Conservation (phyloP, 495 filamentous ascomycete genomes). For the Xylaria acuta region DNA sequence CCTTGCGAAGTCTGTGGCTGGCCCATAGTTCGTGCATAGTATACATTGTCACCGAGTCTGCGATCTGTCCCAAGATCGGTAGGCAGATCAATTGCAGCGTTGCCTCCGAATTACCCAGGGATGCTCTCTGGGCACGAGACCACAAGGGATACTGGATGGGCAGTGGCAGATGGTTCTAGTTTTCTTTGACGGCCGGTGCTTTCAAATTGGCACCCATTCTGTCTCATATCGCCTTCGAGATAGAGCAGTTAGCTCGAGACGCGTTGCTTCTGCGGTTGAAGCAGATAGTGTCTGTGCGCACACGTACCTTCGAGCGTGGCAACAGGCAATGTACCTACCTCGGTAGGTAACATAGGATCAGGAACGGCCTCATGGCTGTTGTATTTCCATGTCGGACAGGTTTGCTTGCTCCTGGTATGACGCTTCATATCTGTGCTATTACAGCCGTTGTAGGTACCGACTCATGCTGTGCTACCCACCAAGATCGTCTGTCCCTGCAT, state of each 20-base stretch:
- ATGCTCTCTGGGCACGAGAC: not conserved
- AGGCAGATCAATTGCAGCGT: not conserved
- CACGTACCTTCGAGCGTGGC: not conserved
- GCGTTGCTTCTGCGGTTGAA: constrained; percentile 17
- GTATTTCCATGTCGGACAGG: constrained; percentile 9
- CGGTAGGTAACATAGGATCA: not conserved
- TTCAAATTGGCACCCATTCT: too few species aligned
- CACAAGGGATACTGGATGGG: not conserved
- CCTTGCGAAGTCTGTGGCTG: not conserved
- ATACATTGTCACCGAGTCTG: not conserved
- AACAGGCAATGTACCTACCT: not conserved
- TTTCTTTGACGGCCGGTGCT: too few species aligned
- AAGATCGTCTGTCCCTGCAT: not conserved
- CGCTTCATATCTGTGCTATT: not conserved
- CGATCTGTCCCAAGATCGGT: not conserved
- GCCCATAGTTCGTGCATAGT: not conserved
- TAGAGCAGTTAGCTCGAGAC: not conserved
- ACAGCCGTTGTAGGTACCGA: not conserved
- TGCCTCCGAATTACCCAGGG: not conserved
- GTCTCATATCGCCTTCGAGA: not conserved
- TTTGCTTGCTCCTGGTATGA: constrained; percentile 8
- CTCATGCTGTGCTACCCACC: constrained; percentile 4
- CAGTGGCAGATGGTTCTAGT: too few species aligned
- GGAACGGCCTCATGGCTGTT: constrained; percentile 1
- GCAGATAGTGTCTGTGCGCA: not conserved